Conservation (phyloP, 1,284 basidiomycete genomes). For the Melampsora allii-populina region DNA sequence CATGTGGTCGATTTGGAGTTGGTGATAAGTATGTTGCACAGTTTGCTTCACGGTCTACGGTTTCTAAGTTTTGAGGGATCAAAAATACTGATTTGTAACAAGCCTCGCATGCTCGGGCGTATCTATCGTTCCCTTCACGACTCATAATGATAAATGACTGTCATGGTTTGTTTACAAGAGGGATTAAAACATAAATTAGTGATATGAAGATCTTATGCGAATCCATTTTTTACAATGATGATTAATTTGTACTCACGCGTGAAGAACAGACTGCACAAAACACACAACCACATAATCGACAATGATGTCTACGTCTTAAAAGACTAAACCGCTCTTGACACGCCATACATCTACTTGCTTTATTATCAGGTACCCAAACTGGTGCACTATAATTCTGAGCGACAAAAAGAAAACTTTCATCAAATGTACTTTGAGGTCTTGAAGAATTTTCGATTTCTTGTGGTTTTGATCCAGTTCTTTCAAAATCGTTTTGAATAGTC, state of each 20-base stretch:
- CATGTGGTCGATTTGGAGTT: conserved; percentile 14
- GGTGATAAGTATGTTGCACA: neutral
- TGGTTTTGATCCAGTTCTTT: conserved; percentile 13
- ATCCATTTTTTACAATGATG: neutral
- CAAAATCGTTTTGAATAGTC: too few species aligned
- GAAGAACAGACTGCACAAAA: conserved; percentile 79
- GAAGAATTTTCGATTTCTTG: neutral
- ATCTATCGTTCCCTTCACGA: conserved; percentile 10
- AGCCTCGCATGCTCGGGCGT: conserved; percentile 30
- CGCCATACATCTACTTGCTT: conserved; percentile 74
- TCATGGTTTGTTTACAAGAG: neutral
- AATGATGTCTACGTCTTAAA: conserved; percentile 80
- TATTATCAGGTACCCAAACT: conserved; percentile 85
- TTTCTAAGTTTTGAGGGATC: neutral
- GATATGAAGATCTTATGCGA: too few species aligned
- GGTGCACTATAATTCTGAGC: conserved; percentile 87
- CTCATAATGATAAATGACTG: conserved; percentile 23
- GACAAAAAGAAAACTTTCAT: conserved; percentile 44
- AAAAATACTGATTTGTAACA: conserved; percentile 31
- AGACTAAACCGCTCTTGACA: conserved; percentile 74
- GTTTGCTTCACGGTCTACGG: neutral
- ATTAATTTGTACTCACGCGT: conserved; percentile 57
- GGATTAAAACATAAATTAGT: too few species aligned
- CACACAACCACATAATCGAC: conserved; percentile 79
- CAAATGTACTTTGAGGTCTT: neutral